A percentile compares a stretch with the other conserved stretches of the same genome.
These are phyloP conservation scores for Pseudotsuga menziesii DNA, from an alignment of 75 land plant genomes.

Conservation along the genomic window DNA sequence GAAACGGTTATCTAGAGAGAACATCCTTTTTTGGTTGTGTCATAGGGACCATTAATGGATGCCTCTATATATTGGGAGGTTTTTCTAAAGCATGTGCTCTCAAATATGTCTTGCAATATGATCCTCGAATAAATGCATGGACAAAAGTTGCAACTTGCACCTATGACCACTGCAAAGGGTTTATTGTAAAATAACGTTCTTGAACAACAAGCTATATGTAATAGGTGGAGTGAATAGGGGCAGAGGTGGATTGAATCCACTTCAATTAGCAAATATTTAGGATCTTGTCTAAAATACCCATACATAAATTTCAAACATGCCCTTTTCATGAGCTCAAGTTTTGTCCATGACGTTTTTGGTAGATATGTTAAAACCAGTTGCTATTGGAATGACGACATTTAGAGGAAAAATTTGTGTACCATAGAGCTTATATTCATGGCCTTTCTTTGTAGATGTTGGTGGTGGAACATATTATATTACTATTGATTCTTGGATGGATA, in stretches of 20 bases:
- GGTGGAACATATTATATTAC: conserved; percentile 91
- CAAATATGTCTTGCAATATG: conserved; percentile 77
- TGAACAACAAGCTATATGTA: conserved; percentile 85
- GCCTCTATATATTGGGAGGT: conserved; percentile 91
- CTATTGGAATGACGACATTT: conserved; percentile 89
- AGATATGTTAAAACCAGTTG: conserved; percentile 92
- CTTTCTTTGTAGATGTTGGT: conserved; percentile 96
- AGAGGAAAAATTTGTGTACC: conserved; percentile 81
- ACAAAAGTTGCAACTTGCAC: conserved; percentile 48
- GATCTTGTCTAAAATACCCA: conserved; percentile 72
- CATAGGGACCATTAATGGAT: conserved; percentile 76
- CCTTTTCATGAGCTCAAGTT: conserved; percentile 75
- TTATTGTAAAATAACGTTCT: conserved; percentile 80
- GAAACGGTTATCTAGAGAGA: conserved; percentile 46
- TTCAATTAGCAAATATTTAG: conserved; percentile 88
- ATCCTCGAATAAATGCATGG: conserved; percentile 78
- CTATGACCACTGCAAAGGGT: conserved; percentile 87
- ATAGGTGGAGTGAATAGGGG: conserved; percentile 92
- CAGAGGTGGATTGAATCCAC: conserved; percentile 76
- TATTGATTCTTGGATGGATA: conserved; percentile 68
- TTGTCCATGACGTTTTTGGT: conserved; percentile 78
- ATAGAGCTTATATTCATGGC: conserved; percentile 96
- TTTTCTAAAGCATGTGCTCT: conserved; percentile 68
- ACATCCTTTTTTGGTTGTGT: conserved; percentile 88
- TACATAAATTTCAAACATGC: conserved; percentile 80